Percentiles rank a stretch among this genome's conserved stretches.
These are phyloP conservation scores for Colletotrichum sp. DNA, from an alignment of 2,329 filamentous ascomycete genomes.

Conservation along the genomic window DNA sequence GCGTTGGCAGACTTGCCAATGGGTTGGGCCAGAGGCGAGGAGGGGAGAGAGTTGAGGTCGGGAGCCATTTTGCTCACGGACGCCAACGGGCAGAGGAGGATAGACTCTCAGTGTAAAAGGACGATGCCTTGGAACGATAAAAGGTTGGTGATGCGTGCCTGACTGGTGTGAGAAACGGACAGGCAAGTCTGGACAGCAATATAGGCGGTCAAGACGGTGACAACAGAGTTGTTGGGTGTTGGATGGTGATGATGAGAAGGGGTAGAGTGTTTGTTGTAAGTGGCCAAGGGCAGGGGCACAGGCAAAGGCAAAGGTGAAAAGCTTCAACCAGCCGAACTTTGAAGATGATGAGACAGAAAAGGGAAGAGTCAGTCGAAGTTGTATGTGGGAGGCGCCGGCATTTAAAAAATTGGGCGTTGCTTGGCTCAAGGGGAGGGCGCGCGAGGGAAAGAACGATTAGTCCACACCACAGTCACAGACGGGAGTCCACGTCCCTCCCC, in stretches of 20 bases:
- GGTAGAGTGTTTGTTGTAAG: conserved; percentile 9
- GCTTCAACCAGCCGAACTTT: background rate
- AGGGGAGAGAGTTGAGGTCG: conserved; percentile 74
- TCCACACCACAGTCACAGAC: background rate
- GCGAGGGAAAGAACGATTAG: background rate
- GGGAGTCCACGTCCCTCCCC: background rate
- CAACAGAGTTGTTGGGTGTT: background rate
- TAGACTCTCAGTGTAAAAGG: background rate
- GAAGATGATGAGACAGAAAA: background rate
- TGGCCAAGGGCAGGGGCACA: background rate
- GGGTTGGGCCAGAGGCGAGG: conserved; percentile 47
- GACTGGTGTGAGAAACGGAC: background rate
- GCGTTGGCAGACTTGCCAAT: conserved; percentile 23
- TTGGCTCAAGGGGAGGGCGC: conserved; percentile 1
- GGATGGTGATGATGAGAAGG: background rate
- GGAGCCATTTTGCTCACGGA: conserved; percentile 62
- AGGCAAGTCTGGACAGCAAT: background rate
- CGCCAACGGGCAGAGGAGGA: background rate
- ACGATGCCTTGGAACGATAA: background rate
- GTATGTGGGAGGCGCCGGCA: conserved; percentile 6
- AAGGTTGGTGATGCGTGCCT: background rate
- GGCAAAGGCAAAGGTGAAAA: background rate
- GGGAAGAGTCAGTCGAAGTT: background rate
- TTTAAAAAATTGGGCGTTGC: conserved; percentile 13
- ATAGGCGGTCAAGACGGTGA: background rate